Conservation (phyloP, 1,284 basidiomycete species). For the Tetrapyrgos nigripes region DNA sequence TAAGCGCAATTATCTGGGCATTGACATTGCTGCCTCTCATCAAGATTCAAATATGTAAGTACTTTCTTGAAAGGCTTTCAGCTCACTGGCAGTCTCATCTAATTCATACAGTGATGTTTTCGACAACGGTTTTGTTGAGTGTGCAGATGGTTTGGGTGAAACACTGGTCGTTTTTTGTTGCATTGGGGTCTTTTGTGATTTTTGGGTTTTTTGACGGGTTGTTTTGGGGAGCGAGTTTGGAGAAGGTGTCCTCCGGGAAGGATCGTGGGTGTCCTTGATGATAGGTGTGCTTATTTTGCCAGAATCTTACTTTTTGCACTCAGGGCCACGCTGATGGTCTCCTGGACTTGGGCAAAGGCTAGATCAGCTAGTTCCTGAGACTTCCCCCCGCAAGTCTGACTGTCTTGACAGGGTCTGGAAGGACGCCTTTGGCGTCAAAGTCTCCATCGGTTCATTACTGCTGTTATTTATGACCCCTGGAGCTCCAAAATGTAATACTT, state of each 20-base stretch:
- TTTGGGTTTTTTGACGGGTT: constrained; percentile 69
- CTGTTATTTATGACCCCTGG: too few relatives aligned
- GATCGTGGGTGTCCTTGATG: constrained; percentile 68
- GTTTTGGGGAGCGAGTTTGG: constrained; percentile 67
- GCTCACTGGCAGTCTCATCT: too few relatives aligned
- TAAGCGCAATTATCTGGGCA: constrained; percentile 68
- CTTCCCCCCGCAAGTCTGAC: too few relatives aligned
- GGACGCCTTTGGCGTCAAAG: too few relatives aligned
- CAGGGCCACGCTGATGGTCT: constrained; percentile 54
- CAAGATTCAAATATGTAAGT: constrained; percentile 72
- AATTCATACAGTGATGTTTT: constrained; percentile 67
- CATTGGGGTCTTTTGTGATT: constrained; percentile 53
- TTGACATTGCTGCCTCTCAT: constrained; percentile 62
- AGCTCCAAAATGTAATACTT: too few relatives aligned
- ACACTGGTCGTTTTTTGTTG: constrained; percentile 46
- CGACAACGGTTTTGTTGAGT: constrained; percentile 59
- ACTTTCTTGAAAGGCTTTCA: too few relatives aligned
- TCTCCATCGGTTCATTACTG: too few relatives aligned
- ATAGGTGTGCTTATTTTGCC: constrained; percentile 60
- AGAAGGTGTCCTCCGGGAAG: constrained; percentile 64
- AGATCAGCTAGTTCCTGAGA: too few relatives aligned
- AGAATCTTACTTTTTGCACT: constrained; percentile 21
- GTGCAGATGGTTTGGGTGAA: constrained; percentile 66
- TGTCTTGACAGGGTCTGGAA: too few relatives aligned
- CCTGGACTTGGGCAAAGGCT: constrained; percentile 72